phyloP scores from a whole-genome alignment of 768 basidiomycete species.

The Strobilomyces echinocephalus region DNA sequence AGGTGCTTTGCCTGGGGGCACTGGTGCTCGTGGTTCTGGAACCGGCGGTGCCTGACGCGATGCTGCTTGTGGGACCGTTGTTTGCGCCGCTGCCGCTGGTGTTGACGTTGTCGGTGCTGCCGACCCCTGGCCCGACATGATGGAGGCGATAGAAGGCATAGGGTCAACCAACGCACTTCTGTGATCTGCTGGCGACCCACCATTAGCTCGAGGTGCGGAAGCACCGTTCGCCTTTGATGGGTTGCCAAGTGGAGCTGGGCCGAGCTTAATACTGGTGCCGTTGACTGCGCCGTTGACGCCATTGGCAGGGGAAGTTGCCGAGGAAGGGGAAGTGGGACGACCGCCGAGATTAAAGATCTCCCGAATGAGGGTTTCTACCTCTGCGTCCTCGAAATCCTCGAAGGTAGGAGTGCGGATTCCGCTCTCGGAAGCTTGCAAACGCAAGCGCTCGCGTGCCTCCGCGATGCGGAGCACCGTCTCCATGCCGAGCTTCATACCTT shows the following conservation, averaged over 20 bases:
- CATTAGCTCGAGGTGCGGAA: slow-evolving; percentile 22
- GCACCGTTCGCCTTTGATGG: slow-evolving; percentile 20
- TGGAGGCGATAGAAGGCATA: slow-evolving; percentile 16
- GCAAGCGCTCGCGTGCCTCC: slow-evolving; percentile 38
- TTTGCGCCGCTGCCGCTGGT: background rate
- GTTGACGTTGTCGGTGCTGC: background rate
- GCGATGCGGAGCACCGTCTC: slow-evolving; percentile 36
- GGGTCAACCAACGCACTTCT: slow-evolving; percentile 22
- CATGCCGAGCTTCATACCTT: slow-evolving; percentile 40
- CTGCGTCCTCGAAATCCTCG: slow-evolving; percentile 28
- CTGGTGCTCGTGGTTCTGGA: background rate
- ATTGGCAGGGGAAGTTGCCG: slow-evolving; percentile 4
- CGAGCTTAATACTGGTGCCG: slow-evolving; percentile 15
- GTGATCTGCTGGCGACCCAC: slow-evolving; percentile 29
- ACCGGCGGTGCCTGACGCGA: background rate
- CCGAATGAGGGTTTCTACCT: slow-evolving; percentile 25
- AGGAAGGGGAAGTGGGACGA: slow-evolving; percentile 24
- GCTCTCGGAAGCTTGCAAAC: slow-evolving; percentile 29
- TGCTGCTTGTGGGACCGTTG: background rate
- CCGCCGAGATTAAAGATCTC: slow-evolving; percentile 27
- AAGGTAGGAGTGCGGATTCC: slow-evolving; percentile 30
- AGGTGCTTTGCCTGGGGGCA: background rate
- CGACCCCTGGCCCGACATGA: slow-evolving; percentile 10
- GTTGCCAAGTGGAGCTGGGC: slow-evolving; percentile 15
- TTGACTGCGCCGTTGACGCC: slow-evolving; percentile 11